Evolutionary conservation across 306 rosid species (phyloP).

Genomic region (Medicago arabica): DNA sequence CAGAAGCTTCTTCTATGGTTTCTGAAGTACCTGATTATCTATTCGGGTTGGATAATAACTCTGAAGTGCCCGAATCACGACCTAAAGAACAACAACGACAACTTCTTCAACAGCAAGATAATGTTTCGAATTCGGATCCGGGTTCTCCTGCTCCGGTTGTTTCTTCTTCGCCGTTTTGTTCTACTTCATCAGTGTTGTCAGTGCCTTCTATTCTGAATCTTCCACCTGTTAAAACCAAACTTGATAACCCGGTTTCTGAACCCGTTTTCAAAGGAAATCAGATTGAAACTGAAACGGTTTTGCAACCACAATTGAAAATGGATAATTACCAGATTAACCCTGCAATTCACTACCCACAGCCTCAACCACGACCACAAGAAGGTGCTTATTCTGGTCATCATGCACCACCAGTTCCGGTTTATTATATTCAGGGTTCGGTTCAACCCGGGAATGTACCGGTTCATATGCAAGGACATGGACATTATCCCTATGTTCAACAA

Average conservation of each 20-base stretch:
- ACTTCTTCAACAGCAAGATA: constrained; percentile 40
- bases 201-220: constrained; percentile 66
- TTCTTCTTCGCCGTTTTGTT: constrained; percentile 64
- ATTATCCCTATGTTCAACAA: constrained; percentile 62
- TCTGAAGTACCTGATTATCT: constrained; percentile 94
- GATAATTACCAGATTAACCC: constrained; percentile 42
- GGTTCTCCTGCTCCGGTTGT: constrained; percentile 75
- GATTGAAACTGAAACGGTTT: constrained; percentile 43
- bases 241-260: constrained; percentile 46
- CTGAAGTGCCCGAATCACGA: constrained; percentile 69
- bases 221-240: constrained; percentile 81
- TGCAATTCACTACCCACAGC: constrained; percentile 44
- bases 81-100: constrained; percentile 42
- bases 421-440: constrained; percentile 53
- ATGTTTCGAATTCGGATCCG: constrained; percentile 74
- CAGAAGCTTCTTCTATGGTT: constrained; percentile 84
- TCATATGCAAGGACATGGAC: constrained; percentile 46
- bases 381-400: constrained; percentile 53
- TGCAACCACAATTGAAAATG: constrained; percentile 32
- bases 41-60: constrained; percentile 75
- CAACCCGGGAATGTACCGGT: constrained; percentile 54
- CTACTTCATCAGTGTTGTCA: constrained; percentile 61
- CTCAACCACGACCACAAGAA: constrained; percentile 32
- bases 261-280: constrained; percentile 47
- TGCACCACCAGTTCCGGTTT: constrained; percentile 53